Base-by-base conservation (phyloP, 768 basidiomycete genomes). In the Rhizopogon vinicolor region DNA sequence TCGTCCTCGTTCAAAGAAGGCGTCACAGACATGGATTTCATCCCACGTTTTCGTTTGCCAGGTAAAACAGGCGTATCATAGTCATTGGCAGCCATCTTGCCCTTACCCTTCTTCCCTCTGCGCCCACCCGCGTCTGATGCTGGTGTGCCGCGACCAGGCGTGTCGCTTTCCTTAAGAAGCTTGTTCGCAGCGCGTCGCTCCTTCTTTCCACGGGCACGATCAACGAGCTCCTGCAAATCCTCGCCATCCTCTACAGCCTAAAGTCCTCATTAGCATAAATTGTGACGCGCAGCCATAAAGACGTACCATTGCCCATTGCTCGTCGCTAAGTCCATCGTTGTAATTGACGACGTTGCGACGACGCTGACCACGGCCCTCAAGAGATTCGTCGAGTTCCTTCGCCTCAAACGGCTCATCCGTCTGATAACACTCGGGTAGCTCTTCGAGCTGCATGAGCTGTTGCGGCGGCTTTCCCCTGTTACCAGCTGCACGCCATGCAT, bases 321-420 rank as follows among this genome's bases (percentile, higher is more conserved):
- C 96, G 62, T 98, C 96, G 51, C 85, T 88, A 54, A 98, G 78
- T 14, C 94, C 94, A 66, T 98, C 96, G 56, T 89, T 95, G 66
- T 98, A 98, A 65, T 84, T 87, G 58, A 98, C 92, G 43, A 88
- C 79, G 55, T 85, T 91, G 60, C 93, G 81, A 56, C 84, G 81
- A 61, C 94, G 81, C 67, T 91, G 87, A 37, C 94, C 95, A 58
- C 94, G 85, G 53, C 94, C 94, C 66, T 92, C 83, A 28, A 74
- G 62, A 40, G 72, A 72, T 43, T 79, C 72, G 12, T 70, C 76
- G 7, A 85, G 68, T 45, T 81, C 75, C 54, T 79, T 75, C 19
- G 82, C 78, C 51, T 91, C 92, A 65, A 92, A 91, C 1, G 89
- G 89, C 65, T 91, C 85, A 60, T 91, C 89, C 5, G 77, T 86